phyloP scores from a whole-genome alignment of 108 stramenopile species.

The Poteriospumella lacustris region DNA sequence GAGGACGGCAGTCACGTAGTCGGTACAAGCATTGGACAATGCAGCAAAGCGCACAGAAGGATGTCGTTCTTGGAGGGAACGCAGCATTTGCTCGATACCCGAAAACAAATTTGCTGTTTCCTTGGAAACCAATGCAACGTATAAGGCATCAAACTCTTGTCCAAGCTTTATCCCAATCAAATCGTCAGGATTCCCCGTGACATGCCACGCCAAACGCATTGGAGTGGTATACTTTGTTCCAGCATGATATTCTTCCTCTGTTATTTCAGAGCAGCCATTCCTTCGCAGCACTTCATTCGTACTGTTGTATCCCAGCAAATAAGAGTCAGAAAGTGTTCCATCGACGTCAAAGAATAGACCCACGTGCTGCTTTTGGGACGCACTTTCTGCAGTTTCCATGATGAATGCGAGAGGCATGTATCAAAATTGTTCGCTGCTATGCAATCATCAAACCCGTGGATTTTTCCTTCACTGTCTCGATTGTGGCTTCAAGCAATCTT shows the following conservation, averaged over 20 bases:
- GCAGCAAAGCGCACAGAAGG: neutral
- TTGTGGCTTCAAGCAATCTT: too few species aligned
- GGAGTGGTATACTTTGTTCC: slow-evolving; percentile 1
- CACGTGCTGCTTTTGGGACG: neutral
- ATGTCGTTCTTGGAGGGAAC: neutral
- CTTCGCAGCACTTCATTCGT: neutral
- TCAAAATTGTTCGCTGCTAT: too few species aligned
- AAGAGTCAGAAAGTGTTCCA: slow-evolving; percentile 9
- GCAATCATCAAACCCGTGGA: too few species aligned
- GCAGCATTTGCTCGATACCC: neutral
- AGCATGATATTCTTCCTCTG: neutral
- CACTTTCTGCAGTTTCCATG: too few species aligned
- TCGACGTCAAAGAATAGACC: slow-evolving; percentile 14
- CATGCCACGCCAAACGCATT: slow-evolving; percentile 16
- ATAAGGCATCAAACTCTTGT: neutral
- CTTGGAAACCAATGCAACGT: neutral
- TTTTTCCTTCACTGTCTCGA: too few species aligned
- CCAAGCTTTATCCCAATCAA: slow-evolving; percentile 1
- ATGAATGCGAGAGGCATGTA: too few species aligned
- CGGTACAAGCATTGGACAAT: slow-evolving; percentile 12
- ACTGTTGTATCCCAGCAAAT: slow-evolving; percentile 1
- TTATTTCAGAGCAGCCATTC: neutral
- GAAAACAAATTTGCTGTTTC: neutral
- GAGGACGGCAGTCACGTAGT: slow-evolving; percentile 18
- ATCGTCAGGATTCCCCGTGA: neutral